Base-by-base conservation (phyloP, 2,329 filamentous ascomycete species). In the Fusarium nanum region DNA sequence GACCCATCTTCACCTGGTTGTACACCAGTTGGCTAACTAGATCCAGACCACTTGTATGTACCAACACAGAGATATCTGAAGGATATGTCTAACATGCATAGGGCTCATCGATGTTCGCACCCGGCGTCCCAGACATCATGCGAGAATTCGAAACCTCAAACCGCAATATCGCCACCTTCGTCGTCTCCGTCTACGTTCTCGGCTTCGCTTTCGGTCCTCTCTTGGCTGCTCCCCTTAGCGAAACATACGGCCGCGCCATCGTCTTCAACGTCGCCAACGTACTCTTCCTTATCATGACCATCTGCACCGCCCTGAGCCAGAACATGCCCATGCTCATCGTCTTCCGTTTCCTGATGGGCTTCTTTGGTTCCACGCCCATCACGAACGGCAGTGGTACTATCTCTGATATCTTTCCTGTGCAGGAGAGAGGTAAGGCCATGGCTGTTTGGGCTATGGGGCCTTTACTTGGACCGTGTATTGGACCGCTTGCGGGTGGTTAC, bases 381-480 rank as follows among this genome's bases (percentile, higher is more conserved):
- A 92, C 89, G 3, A 90, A 89, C 73, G 90, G 88, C 0, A 89
- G 88, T 16, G 90, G 90, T 7, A 89, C 91, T 1, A 78, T 92
- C 13, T 86, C 86, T 18, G 91, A 92, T 78, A 84, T 92, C 44
- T 91, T 85, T 79, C 80, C 84, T 0, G 81, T 89, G 0, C 83
- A 87, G 41, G 77, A 89, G 66, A 83, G 90, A 52, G 90, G 89
- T 5, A 85, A 86, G 10, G 90, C 89, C 3, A 88, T 92, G 78
- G 87, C 90, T 1, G 84, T 86, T 3, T 92, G 91, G 77, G 87
- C 88, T 1, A 84, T 90, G 80, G 86, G 88, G 0, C 87, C 91
- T 0, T 83, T 91, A 4, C 82, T 87, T 3, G 88, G 88, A 0
- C 88, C 88, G 0, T 82, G 83, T 2, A 62, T 89, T 22, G 88